Base-by-base conservation (phyloP, 2,329 filamentous ascomycete species). In the Colletotrichum tropicale region DNA sequence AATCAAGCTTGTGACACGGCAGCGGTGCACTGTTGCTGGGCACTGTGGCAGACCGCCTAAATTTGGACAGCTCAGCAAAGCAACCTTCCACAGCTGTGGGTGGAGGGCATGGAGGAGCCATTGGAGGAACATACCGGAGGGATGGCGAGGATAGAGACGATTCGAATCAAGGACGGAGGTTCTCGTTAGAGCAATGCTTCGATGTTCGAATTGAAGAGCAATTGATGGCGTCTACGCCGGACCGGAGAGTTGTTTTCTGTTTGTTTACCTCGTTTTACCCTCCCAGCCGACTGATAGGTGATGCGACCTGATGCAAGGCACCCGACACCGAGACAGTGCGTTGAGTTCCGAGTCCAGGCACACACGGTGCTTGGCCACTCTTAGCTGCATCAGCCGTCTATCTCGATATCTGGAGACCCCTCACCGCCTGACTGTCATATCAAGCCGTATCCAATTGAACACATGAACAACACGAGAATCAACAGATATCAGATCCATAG, bases 41-140 rank as follows among this genome's bases (percentile, higher is more conserved):
- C 26, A 62, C 58, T 32, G 58, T 65, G 65, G 65, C 24, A 68
- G 69, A 68, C 32, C 38, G 62, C 21, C 43, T 67, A 18, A 34
- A 15, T 43, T 66, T 61, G 70, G 70, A 60, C 62, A 67, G 52
- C 55, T 68, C 64, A 73, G 64, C 52, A 52, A 55, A 73, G 64
- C 52, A 52, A 55, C 64, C 16, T 36, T 58, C 43, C 48, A 58
- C 36, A 36, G 36, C 28, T 60, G 26, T 70, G 60, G 30, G 38
- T 52, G 55, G 69, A 66, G 67, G 64, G 32, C 30, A 8, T 21
- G n/a, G 55, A n/a, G 65, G 56, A 21, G 24, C 18, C 24, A 62
- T 52, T 70, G 67, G 67, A 52, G 15, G 36, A 34, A 24, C 67
- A 62, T 56, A 67, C 65, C 48, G 34, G 21, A 21, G 18, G 36